Evolutionary conservation across 257 asterid species (phyloP).

Genomic region (Scutellaria baicalensis): DNA sequence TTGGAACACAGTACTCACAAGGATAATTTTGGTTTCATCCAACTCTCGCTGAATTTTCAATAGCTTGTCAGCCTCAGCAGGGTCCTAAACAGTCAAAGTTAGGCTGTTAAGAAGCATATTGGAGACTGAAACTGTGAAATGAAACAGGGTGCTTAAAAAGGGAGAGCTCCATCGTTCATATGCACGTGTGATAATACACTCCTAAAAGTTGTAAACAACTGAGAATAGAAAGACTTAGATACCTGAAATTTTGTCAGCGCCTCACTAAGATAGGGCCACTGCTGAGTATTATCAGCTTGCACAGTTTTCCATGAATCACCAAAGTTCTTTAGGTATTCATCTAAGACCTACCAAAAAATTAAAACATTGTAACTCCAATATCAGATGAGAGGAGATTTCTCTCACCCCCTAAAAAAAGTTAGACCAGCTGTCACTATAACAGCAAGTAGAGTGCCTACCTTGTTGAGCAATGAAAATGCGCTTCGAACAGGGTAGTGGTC

Average conservation of each 20-base stretch:
- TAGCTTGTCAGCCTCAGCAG: conserved; percentile 98
- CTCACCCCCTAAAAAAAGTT: not conserved
- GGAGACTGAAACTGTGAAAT: not conserved
- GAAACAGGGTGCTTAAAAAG: not conserved
- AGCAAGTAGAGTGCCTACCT: conserved; percentile 33
- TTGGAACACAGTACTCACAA: conserved; percentile 41
- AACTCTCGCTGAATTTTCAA: conserved; percentile 80
- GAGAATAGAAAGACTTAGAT: not conserved
- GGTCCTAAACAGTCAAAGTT: conserved; percentile 45
- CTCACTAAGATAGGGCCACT: conserved; percentile 76
- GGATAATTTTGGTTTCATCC: conserved; percentile 95
- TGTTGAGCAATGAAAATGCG: conserved; percentile 84
- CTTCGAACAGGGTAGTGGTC: conserved; percentile 90
- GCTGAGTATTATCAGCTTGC: conserved; percentile 57
- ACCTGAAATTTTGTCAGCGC: conserved; percentile 65
- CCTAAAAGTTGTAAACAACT: not conserved
- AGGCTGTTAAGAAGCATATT: not conserved
- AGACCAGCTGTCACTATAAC: not conserved
- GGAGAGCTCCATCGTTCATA: not conserved
- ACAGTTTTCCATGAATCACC: conserved; percentile 79
- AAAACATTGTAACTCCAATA: not conserved
- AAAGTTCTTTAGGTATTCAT: conserved; percentile 70
- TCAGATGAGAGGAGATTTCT: not conserved
- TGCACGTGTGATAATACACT: not conserved
- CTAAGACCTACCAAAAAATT: conserved; percentile 50